Percentiles rank a stretch among this genome's conserved stretches.
Evolutionary conservation across 2,329 filamentous ascomycete genomes (phyloP).

Genomic region (Ceratocystiopsis minuta): DNA sequence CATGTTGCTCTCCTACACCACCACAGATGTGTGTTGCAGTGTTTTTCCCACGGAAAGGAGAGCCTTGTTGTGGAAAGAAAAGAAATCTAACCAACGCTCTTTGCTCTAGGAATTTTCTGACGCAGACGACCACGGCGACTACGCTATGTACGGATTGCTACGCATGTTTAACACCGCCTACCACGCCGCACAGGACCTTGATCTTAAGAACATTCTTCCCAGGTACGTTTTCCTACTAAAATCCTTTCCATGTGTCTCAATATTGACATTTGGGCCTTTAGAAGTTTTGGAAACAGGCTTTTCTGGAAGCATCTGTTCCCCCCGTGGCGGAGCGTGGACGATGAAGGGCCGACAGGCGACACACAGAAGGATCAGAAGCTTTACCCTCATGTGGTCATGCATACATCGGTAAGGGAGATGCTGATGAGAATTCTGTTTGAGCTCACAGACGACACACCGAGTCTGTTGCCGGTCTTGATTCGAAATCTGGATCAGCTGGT

Average conservation of each 20-base stretch:
- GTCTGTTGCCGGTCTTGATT: constrained; percentile 34
- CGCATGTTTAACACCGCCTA: constrained; percentile 17
- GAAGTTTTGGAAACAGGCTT: constrained; percentile 25
- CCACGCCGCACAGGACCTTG: constrained; percentile 5
- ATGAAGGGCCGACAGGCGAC: too few relatives aligned
- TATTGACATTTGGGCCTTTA: background rate
- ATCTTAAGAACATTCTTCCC: constrained; percentile 4
- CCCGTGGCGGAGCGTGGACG: constrained; percentile 14
- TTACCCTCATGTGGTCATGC: constrained; percentile 27
- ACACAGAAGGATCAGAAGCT: constrained; percentile 1
- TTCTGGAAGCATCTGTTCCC: constrained; percentile 53
- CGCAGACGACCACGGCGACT: constrained; percentile 11
- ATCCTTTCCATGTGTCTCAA: background rate
- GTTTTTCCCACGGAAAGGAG: background rate
- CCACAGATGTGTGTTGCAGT: constrained; percentile 14
- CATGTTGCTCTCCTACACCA: constrained; percentile 15
- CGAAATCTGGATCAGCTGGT: constrained; percentile 30
- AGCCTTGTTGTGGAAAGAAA: constrained; percentile 1
- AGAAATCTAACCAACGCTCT: background rate
- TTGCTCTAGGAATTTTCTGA: too few relatives aligned
- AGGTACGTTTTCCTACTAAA: background rate
- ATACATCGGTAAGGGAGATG: constrained; percentile 34
- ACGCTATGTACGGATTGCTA: constrained; percentile 20
- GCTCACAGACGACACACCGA: constrained; percentile 32
- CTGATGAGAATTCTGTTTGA: constrained; percentile 42